Percentiles rank a stretch among this genome's conserved stretches.
Conservation (phyloP, 2,329 filamentous ascomycete genomes). For the Cladobotryum mycophilum region DNA sequence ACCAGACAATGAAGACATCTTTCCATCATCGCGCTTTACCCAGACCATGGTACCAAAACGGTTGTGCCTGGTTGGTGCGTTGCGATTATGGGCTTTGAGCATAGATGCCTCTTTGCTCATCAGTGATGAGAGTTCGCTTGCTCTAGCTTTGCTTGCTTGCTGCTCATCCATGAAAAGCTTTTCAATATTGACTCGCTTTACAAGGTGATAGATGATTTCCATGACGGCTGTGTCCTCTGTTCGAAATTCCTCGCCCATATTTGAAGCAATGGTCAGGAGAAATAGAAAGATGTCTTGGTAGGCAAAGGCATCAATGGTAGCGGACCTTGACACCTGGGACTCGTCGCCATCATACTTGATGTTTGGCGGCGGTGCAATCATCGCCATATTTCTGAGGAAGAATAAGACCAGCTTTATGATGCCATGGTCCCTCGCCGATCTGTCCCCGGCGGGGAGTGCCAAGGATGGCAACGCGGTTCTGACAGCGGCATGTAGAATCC, state of each 20-base stretch:
- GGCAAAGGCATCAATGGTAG: slow-evolving; percentile 82
- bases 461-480: slow-evolving; percentile 80
- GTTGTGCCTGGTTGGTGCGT: slow-evolving; percentile 80
- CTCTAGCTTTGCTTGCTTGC: slow-evolving; percentile 61
- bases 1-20: slow-evolving; percentile 79
- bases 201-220: slow-evolving; percentile 85
- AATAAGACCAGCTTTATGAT: slow-evolving; percentile 89
- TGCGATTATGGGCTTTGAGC: slow-evolving; percentile 67
- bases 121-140: slow-evolving; percentile 65
- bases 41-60: slow-evolving; percentile 97
- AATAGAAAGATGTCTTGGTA: slow-evolving; percentile 86
- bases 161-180: slow-evolving; percentile 80
- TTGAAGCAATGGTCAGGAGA: slow-evolving; percentile 80
- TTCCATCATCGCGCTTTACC: slow-evolving; percentile 81
- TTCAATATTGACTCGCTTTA: slow-evolving; percentile 80
- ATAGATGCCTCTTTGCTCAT: slow-evolving; percentile 81
- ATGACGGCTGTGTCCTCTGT: slow-evolving; percentile 83
- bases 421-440: slow-evolving; percentile 74
- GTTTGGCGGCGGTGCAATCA: slow-evolving; percentile 70
- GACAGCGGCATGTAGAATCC: slow-evolving; percentile 74
- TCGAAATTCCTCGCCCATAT: slow-evolving; percentile 89
- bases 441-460: slow-evolving; percentile 68
- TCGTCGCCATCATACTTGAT: slow-evolving; percentile 81
- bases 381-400: slow-evolving; percentile 80
- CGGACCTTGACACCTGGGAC: slow-evolving; percentile 78